Conservation (phyloP, 2,329 filamentous ascomycete species). For the Orbilia ellipsospora region DNA sequence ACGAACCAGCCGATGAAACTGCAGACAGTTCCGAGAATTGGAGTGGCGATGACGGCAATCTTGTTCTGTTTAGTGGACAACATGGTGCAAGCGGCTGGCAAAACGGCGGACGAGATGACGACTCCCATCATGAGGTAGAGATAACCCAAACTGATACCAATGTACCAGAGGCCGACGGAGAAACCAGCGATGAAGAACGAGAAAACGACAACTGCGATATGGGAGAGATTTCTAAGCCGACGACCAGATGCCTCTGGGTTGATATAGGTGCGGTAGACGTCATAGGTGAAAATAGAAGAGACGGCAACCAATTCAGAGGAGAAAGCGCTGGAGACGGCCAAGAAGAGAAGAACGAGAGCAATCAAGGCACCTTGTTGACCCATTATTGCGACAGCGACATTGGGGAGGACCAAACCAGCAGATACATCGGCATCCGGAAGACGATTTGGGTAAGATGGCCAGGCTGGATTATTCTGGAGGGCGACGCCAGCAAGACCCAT, state of each 20-base stretch:
- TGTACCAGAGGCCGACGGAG: conserved; percentile 78
- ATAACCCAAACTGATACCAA: conserved; percentile 86
- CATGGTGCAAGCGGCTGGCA: conserved; percentile 82
- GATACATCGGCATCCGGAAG: conserved; percentile 80
- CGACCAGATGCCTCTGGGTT: conserved; percentile 80
- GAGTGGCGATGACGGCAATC: conserved; percentile 76
- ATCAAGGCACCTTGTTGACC: conserved; percentile 83
- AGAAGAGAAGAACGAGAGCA: conserved; percentile 83
- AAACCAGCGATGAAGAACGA: conserved; percentile 81
- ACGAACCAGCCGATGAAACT: conserved; percentile 82
- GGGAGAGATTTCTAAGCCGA: conserved; percentile 81
- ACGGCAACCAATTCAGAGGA: conserved; percentile 88
- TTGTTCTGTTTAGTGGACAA: conserved; percentile 84
- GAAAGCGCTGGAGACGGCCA: conserved; percentile 87
- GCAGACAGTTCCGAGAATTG: conserved; percentile 75
- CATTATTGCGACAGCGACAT: conserved; percentile 83
- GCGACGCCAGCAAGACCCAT: conserved; percentile 85
- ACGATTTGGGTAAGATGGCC: conserved; percentile 78
- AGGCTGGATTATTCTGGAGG: conserved; percentile 77
- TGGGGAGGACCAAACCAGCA: conserved; percentile 84
- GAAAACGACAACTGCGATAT: conserved; percentile 78
- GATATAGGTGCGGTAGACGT: conserved; percentile 88
- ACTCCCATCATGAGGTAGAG: conserved; percentile 91
- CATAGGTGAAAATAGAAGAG: conserved; percentile 87
- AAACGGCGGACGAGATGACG: conserved; percentile 84